phyloP scores from a whole-genome alignment of 768 basidiomycete genomes.

The Phlegmacium glaucopus region DNA sequence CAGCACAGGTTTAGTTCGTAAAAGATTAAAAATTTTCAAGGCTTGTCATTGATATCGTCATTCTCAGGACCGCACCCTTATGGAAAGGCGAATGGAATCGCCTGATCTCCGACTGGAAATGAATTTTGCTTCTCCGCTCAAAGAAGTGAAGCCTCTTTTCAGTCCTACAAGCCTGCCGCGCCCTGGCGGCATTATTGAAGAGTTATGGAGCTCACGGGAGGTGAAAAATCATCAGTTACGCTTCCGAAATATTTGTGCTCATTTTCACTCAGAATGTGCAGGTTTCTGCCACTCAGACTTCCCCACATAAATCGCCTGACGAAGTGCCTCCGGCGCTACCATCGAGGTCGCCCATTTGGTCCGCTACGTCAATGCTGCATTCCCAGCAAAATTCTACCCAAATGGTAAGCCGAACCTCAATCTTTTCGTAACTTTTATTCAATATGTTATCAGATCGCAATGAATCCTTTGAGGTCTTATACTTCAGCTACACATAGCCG shows the following conservation, averaged over 20 bases:
- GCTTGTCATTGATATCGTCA: not conserved
- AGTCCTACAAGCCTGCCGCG: constrained; percentile 29
- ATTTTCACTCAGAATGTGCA: constrained; percentile 15
- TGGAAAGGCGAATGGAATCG: constrained; percentile 20
- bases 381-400: not conserved
- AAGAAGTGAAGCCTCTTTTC: constrained; percentile 30
- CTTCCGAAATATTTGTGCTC: not conserved
- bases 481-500: not conserved
- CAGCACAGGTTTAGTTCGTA: constrained; percentile 21
- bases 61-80: constrained; percentile 20
- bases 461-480: not conserved
- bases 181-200: constrained; percentile 29
- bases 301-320: not conserved
- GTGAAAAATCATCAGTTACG: constrained; percentile 13
- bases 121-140: constrained; percentile 28
- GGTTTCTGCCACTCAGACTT: constrained; percentile 3
- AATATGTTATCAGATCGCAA: not conserved
- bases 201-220: constrained; percentile 31
- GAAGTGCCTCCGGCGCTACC: not conserved
- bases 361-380: not conserved
- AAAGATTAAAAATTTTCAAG: too few species aligned
- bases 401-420: not conserved
- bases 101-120: constrained; percentile 27
- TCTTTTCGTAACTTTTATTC: not conserved
- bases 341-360: not conserved